These are phyloP conservation scores for Flaveria ramosissima DNA, from an alignment of 129 eudicot genomes.

Conservation along the genomic window DNA sequence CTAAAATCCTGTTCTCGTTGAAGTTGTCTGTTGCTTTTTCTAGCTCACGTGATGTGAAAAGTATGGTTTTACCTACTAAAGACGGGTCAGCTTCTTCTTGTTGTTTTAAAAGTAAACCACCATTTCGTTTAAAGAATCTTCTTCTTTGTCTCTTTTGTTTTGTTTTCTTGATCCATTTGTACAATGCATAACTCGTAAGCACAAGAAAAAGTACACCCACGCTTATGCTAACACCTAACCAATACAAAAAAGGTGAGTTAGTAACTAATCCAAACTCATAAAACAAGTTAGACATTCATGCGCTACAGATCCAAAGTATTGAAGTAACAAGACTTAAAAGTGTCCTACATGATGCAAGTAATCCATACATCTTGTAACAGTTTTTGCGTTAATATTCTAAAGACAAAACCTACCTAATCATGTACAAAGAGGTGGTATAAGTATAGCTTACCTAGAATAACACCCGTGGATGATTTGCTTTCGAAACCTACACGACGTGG, in stretches of 20 bases:
- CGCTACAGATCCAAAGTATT: too few relatives aligned
- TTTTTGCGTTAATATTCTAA: too few relatives aligned
- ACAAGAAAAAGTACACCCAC: not conserved
- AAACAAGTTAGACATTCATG: too few relatives aligned
- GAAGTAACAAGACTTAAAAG: too few relatives aligned
- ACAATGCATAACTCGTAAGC: not conserved
- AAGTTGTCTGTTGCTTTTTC: conserved; percentile 37
- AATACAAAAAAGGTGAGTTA: not conserved
- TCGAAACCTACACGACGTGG: not conserved
- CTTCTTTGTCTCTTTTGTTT: not conserved
- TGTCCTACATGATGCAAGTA: too few relatives aligned
- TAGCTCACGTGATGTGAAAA: conserved; percentile 32
- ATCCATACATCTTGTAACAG: too few relatives aligned
- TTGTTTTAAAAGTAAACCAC: not conserved
- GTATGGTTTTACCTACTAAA: conserved; percentile 25
- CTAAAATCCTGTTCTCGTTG: conserved; percentile 31
- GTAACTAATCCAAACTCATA: too few relatives aligned
- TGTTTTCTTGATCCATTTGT: not conserved
- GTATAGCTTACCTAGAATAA: not conserved
- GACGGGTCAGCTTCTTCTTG: not conserved
- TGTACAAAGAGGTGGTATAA: too few relatives aligned
- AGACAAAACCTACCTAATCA: too few relatives aligned
- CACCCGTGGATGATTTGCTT: not conserved
- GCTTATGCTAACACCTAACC: not conserved
- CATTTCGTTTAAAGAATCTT: not conserved